Conservation (phyloP, 208 protist species). For the Crithidia brevicula region DNA sequence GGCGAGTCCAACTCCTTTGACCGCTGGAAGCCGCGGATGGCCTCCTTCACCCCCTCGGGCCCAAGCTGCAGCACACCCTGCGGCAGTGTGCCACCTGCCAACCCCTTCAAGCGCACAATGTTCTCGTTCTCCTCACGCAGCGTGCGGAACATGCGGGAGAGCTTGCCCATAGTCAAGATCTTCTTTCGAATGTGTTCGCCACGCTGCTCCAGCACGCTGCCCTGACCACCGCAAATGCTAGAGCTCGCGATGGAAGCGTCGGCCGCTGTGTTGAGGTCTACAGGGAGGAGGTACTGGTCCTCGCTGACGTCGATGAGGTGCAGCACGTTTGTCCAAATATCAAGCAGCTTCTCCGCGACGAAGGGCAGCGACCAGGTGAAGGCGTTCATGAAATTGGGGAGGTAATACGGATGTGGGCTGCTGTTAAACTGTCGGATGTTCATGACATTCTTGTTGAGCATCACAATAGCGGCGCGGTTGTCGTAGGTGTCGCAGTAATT, state of each 20-base stretch:
- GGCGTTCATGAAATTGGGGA: constrained; percentile 98
- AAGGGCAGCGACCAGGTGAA: constrained; percentile 98
- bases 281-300: constrained; percentile 30
- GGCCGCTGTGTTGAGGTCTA: neutral
- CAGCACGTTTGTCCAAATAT: constrained; percentile 88
- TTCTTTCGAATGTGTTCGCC: constrained; percentile 62
- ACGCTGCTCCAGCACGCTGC: constrained; percentile 33
- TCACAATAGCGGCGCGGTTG: constrained; percentile 95
- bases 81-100: constrained; percentile 64
- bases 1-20: constrained; percentile 61
- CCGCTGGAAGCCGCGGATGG: constrained; percentile 65
- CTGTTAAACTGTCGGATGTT: constrained; percentile 98
- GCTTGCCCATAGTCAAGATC: constrained; percentile 57
- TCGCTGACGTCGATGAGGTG: constrained; percentile 77
- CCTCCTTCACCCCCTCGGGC: constrained; percentile 45
- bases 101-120: constrained; percentile 72
- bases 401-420: constrained; percentile 96
- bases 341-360: constrained; percentile 95
- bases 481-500: constrained; percentile 98
- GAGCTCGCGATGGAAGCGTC: neutral
- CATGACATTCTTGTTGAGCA: constrained; percentile 95
- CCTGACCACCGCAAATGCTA: neutral
- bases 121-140: constrained; percentile 61
- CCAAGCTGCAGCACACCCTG: constrained; percentile 67
- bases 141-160: constrained; percentile 60